Base-by-base conservation (phyloP, 257 asterid genomes). In the Catharanthus roseus region DNA sequence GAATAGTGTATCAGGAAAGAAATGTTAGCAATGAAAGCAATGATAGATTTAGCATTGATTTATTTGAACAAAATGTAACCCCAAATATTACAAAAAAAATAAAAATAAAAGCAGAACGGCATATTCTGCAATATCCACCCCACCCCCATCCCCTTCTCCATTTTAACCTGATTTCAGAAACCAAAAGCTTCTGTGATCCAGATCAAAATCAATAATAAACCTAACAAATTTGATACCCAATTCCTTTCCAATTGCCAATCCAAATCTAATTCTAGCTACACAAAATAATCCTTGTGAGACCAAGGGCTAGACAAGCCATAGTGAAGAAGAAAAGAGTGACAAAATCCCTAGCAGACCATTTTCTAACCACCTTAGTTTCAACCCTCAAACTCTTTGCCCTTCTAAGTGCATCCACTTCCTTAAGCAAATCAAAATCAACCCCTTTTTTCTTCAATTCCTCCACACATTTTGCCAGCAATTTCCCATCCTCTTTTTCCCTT, bases 301-400 rank as follows among this genome's bases (percentile, higher is more conserved):
- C 90, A 83, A 93, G 77, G 31, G 84, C 92, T 58, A 82, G 67
- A 58, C 96, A 89, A 42, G 96, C 79, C 36, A 86, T 85, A 19
- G 92, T 44, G 69, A 91, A 82, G 86, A 91, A 84, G 50, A 93
- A 89, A 21, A 91, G 82, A 29, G 90, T 80, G 3, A 76, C 90
- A 11, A 88, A 86, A 67, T 93, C 99, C 79, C 96, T 77, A 10
- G 81, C 77, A 7, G 96, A 89, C 97, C 99, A 93, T 75, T 82
- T 89, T 72, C 78, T 41, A 18, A 84, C 91, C 4, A 77, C 83
- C 47, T 79, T 85, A 0, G 86, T 70, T 50, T 88, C 97, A 36
- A 88, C 89, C 61, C 96, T 81, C 85, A 93, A 77, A 54, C 97
- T 93, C 90, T 91, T 93, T 0, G 99, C 99, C 77, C 99, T 75